Base-by-base conservation (phyloP, 2,329 filamentous ascomycete genomes). In the Penicillium sp. region DNA sequence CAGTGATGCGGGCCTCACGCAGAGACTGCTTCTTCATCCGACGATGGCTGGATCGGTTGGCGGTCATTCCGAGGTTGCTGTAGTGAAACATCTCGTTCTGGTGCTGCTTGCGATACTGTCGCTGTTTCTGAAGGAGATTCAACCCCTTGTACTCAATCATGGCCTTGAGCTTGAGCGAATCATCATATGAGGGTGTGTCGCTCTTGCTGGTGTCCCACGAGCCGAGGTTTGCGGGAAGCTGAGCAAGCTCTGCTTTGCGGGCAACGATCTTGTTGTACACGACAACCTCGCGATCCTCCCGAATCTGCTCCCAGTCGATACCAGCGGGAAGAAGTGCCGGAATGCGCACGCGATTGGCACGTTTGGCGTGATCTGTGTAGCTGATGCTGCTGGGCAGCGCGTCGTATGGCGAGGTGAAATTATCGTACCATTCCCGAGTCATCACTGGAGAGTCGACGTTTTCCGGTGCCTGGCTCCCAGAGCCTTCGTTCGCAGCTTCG, bases 11-110 rank as follows among this genome's bases (percentile, higher is more conserved):
- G 53, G 94, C 94, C 77, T 99, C 94, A 34, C 93, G 88, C 47
- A 97, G 83, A 47, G 89, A 96, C 75, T 97, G 93, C 79, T 97
- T 97, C 87, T 99, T 99, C 80, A 94, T 89, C 47, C 94, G 88
- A 34, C 94, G 89, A 73, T 97, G 97, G 67, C 88, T 85, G 49
- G 90, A 88, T 47, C 94, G 87, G 71, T 99, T 99, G 1, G 92
- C 93, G 1, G 93, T 97, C 90, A 97, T 97, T 43, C 92, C 93
- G 27, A 97, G 84, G 66, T 96, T 97, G 69, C 97, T 92, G 56
- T 93, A 95, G 68, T 95, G 88, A 71, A 96, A 87, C 88, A 99
- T 96, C 70, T 95, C 90, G 49, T 90, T 87, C 51, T 91, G 90
- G 60, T 99, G 88, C 71, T 89, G 89, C 64, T 94, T 90, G 54